Conservation (phyloP, 352 stramenopile species). For the Thalassiosira livingstoniorum region DNA sequence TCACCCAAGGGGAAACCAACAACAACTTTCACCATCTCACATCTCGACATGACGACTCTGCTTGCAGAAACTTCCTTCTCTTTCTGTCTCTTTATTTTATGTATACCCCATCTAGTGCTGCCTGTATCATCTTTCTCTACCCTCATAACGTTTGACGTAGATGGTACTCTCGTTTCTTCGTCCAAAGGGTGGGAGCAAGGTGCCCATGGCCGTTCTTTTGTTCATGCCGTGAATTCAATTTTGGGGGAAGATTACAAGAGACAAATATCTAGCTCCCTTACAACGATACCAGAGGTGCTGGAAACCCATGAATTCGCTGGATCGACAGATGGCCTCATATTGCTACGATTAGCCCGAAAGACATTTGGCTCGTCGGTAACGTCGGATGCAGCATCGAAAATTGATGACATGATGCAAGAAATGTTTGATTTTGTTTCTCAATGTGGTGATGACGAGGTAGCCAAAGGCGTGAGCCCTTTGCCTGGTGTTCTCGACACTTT, state of each 20-base stretch:
- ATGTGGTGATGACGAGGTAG: constrained; percentile 51
- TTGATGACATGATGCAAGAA: constrained; percentile 51
- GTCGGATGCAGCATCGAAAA: constrained; percentile 6
- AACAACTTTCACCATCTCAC: too few species aligned
- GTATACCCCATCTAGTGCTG: too few species aligned
- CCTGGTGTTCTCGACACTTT: constrained; percentile 60
- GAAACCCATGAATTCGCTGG: constrained; percentile 58
- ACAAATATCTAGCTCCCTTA: neutral
- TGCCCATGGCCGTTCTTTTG: constrained; percentile 11
- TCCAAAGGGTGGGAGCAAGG: constrained; percentile 38
- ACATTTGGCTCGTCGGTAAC: constrained; percentile 25
- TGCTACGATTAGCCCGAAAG: constrained; percentile 53
- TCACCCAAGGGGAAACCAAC: too few species aligned
- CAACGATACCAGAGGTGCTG: constrained; percentile 50
- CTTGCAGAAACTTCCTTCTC: too few species aligned
- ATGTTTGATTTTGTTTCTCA: constrained; percentile 66
- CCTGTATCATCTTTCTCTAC: constrained; percentile 43
- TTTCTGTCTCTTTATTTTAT: too few species aligned
- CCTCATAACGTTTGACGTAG: constrained; percentile 73
- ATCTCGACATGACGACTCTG: too few species aligned
- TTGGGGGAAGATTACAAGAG: neutral
- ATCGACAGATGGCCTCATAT: constrained; percentile 68
- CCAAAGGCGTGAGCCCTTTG: constrained; percentile 39
- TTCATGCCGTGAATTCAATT: constrained; percentile 21
- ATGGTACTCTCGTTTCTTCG: constrained; percentile 63